Base-by-base conservation (phyloP, 2,329 filamentous ascomycete species). In the Lithohypha guttulata region DNA sequence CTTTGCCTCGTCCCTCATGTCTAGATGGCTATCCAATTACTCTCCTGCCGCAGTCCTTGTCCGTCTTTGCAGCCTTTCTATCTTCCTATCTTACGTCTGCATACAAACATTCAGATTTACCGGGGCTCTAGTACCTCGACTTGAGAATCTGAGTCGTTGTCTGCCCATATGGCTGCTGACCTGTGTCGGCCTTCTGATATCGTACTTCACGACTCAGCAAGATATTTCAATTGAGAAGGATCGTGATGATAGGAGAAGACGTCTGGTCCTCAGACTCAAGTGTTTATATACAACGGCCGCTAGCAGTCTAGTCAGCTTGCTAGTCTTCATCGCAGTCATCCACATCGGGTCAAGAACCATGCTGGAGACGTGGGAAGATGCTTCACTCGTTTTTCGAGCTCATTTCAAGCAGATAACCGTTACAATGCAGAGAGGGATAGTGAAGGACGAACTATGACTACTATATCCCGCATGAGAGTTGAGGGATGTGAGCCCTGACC, bases 1-100 rank as follows among this genome's bases (percentile, higher is more conserved):
- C 31, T 50, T 51, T 34, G 46, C 46, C 5, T 51, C 49, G 6
- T 51, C 49, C 4, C 41, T 51, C 26, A 51, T 51, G 49, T 40
- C 49, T 9, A 43, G 49, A 21, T 51, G 81, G 84, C 78, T 91
- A 52, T 70, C 89, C 51, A 81, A 86, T 59, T 91, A 89, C 62
- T 85, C 83, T 10, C 82, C 84, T 26, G 56, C 62, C 51, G 84
- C 83, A 34, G 85, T 84, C 32, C 75, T 87, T 45, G 78, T 91
- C 42, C 82, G 84, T 34, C 77, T 91, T 30, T 46, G 43, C 44
- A 46, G 43, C 19, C 34, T 51, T 3, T 50, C 47, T 3, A 50
- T 51, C 14, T 14, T 49, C 18, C 44, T 51, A 5, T 50, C 49
- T 10, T 51, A 50, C 29, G 41, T 26, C 10, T 46, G 44, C 28